Evolutionary conservation across 306 rosid genomes (phyloP), one percentile per base, ranked within the genome.

Genomic region (Delonix regia): DNA sequence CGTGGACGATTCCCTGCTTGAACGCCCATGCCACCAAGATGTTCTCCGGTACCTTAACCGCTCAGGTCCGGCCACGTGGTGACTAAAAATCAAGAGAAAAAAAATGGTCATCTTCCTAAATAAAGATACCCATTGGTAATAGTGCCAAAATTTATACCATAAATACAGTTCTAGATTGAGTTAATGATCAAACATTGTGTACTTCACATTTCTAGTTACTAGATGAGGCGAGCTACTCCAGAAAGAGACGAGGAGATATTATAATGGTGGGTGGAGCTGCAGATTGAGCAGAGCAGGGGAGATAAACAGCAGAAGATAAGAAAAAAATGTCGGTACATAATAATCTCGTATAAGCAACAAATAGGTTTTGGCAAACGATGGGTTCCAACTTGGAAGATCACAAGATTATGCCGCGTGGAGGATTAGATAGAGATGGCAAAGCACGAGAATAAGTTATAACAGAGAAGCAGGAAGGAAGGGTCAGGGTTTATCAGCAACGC

Each of bases 401-500:
- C 60, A 7, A 79, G 45, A 21, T 56, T 1, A 13, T 15, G 82
- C 71, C 84, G 74, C 80, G 80, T 76, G 78, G 75, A 15, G 64
- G 82, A 82, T 67, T 47, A 24, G 77, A 48, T 57, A 51, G 56
- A 67, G 44, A 73, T 44, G 0, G 19, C 61, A 49, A 72, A 48
- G 74, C 71, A 77, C 65, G 36, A 28, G 12, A 78, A 27, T 33
- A 51, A n/a, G 2, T 4, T 34, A 0, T 41, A 51, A 16, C 33
- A 45, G 38, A n/a, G 19, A 48, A 33, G 12, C 25, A 16, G 27
- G 59, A 34, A 75, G 36, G 25, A 34, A 39, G 5, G 1, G 13
- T 64, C 47, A 36, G 18, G 65, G 27, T 36, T 7, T 62, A 61
- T 36, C 36, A 36, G 51, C 75, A 38, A 51, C n/a, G 19, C 51